Conservation (phyloP, 176 grass and related monocot genomes). For the Eragrostis curvula region DNA sequence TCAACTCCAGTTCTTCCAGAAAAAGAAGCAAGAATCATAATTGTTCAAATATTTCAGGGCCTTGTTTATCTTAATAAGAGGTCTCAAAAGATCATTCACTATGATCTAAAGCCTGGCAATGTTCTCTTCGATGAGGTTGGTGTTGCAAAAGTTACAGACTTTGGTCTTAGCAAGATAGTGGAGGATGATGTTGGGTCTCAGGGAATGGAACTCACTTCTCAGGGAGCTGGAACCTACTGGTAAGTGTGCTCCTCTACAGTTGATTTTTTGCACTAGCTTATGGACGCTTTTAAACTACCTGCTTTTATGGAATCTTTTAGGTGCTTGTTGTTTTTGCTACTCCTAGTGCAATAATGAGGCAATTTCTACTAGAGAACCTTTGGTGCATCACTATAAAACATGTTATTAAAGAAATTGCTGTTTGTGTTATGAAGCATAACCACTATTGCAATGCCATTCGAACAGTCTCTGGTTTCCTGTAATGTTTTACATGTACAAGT, state of each 20-base stretch:
- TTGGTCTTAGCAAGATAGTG: slow-evolving; percentile 99
- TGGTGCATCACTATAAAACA: slow-evolving; percentile 20
- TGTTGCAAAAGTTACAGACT: slow-evolving; percentile 96
- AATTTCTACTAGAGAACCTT: not conserved
- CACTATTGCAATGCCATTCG: not conserved
- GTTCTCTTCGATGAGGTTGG: slow-evolving; percentile 97
- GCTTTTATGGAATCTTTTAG: slow-evolving; percentile 34
- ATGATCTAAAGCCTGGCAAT: slow-evolving; percentile 97
- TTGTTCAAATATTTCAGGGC: slow-evolving; percentile 99
- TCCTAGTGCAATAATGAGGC: slow-evolving; percentile 20
- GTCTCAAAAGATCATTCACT: slow-evolving; percentile 96
- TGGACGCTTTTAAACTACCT: not conserved
- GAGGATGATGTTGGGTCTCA: slow-evolving; percentile 99
- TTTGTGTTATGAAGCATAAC: slow-evolving; percentile 11
- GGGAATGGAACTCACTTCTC: slow-evolving; percentile 99
- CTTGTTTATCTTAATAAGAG: slow-evolving; percentile 98
- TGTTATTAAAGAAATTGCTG: slow-evolving; percentile 18
- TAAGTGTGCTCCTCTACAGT: slow-evolving; percentile 48
- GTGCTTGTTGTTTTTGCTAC: slow-evolving; percentile 36
- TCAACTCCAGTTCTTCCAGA: slow-evolving; percentile 94
- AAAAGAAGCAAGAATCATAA: slow-evolving; percentile 98
- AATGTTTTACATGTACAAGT: not conserved
- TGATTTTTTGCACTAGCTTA: slow-evolving; percentile 19
- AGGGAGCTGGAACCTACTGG: slow-evolving; percentile 99
- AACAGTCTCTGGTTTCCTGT: not conserved